Evolutionary conservation across 345 rosid genomes (phyloP), one percentile per base, ranked within the genome.

Genomic region (Salix arbutifolia): DNA sequence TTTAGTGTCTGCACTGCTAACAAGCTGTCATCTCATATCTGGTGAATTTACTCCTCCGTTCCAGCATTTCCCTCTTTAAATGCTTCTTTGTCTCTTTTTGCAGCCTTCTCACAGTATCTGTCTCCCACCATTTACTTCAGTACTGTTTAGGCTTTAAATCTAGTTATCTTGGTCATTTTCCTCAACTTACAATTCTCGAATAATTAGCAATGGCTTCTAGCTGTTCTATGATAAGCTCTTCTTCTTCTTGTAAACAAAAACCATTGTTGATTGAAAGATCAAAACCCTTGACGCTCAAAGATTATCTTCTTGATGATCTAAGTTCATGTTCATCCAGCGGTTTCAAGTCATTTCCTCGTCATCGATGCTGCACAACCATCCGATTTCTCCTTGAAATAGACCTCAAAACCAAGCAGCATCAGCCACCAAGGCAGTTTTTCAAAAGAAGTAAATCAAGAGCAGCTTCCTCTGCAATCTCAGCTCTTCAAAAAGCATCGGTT

Each of bases 301-400:
- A 95, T 77, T 90, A 86, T 62, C 90, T 95, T 60, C 77, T 74
- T 14, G 96, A 93, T 65, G 97, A 95, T 85, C 83, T 89, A 56
- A 87, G 96, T 65, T 91, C 99, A 7, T 91, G 97, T 79, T 93
- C 99, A 75, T 95, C 99, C 79, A 88, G 82, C 77, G 96, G 96
- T 67, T 95, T 95, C 87, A 89, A 90, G 74, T 90, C 99, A 12
- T 90, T 89, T 69, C 93, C 99, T 50, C 97, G 96, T 73, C 88
- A 87, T 30, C 91, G 84, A 74, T 76, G 89, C 74, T 90, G 93
- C 84, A 73, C 89, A 68, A 86, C 91, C 73, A 83, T 90, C 86
- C 84, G 92, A 44, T 89, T 90, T 74, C 91, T 89, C 62, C 87
- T 87, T 72, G 94, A 92, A 21, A 70, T 81, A 72, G 97, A 94